Evolutionary conservation across 2,329 filamentous ascomycete genomes (phyloP).

Genomic region (Fusarium veterinarium): DNA sequence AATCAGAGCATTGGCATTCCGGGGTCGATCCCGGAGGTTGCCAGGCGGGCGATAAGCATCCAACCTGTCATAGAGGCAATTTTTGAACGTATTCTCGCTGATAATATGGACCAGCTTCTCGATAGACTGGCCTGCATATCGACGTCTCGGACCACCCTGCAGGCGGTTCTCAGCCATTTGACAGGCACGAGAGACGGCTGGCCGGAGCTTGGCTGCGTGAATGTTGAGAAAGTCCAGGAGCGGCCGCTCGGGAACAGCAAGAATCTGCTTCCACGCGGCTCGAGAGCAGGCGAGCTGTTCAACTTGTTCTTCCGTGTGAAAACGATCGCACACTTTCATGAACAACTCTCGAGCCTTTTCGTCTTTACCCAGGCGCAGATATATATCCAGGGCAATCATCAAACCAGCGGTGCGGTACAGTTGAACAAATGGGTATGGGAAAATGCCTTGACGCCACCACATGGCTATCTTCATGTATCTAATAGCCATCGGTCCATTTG

Average conservation of each 20-base stretch:
- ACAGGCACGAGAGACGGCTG: neutral
- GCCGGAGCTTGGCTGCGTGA: slow-evolving; percentile 3
- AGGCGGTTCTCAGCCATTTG: neutral
- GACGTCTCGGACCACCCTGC: neutral
- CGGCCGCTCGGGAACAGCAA: neutral
- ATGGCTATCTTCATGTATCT: slow-evolving; percentile 18
- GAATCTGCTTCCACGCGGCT: neutral
- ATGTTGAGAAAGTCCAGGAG: slow-evolving; percentile 8
- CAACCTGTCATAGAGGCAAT: neutral
- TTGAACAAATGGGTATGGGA: slow-evolving; percentile 21
- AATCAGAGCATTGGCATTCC: neutral
- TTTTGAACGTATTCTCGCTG: slow-evolving; percentile 8
- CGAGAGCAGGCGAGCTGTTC: slow-evolving; percentile 13
- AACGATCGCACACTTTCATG: neutral
- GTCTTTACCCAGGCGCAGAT: neutral
- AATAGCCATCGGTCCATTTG: slow-evolving; percentile 12
- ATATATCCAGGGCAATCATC: slow-evolving; percentile 18
- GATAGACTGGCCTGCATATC: neutral
- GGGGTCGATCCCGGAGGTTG: neutral
- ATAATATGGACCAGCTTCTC: neutral
- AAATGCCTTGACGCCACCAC: slow-evolving; percentile 36
- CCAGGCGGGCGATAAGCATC: neutral
- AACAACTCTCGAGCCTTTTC: neutral
- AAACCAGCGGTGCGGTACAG: slow-evolving; percentile 26
- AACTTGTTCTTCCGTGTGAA: neutral